These are phyloP conservation scores for Paecilomyces sp. DNA, from an alignment of 2,329 filamentous ascomycete species.

Conservation along the genomic window DNA sequence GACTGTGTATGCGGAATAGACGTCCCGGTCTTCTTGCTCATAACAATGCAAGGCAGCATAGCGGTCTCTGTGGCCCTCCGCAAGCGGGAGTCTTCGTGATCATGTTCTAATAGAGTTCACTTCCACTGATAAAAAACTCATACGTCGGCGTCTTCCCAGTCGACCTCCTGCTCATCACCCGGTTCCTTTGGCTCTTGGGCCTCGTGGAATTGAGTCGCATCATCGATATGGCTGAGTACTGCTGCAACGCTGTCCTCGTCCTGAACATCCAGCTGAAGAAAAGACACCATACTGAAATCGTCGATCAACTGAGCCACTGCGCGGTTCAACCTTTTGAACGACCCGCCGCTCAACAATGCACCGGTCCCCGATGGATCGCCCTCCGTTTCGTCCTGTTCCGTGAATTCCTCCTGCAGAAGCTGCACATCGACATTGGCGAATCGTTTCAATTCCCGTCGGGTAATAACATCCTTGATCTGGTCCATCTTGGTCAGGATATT, in stretches of 20 bases:
- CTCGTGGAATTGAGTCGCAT: constrained; percentile 88
- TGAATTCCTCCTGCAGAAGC: constrained; percentile 62
- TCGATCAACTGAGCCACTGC: constrained; percentile 90
- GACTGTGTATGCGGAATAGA: too few relatives aligned
- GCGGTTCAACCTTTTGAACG: constrained; percentile 75
- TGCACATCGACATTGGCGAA: constrained; percentile 82
- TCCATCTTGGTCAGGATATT: constrained; percentile 99
- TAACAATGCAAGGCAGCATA: too few relatives aligned
- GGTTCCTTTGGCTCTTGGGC: constrained; percentile 86
- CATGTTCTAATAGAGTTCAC: background rate
- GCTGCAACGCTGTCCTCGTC: constrained; percentile 84
- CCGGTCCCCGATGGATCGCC: constrained; percentile 59
- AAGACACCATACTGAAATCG: constrained; percentile 97
- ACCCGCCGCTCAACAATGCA: constrained; percentile 69
- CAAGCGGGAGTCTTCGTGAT: constrained; percentile 8
- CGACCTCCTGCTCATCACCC: constrained; percentile 54
- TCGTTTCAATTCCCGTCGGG: constrained; percentile 78
- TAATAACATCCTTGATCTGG: constrained; percentile 80
- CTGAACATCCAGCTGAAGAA: constrained; percentile 79
- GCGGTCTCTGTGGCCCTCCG: background rate
- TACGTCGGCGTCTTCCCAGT: constrained; percentile 36
- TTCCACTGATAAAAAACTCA: constrained; percentile 2
- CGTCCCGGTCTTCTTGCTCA: too few relatives aligned
- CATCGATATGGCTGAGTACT: constrained; percentile 86
- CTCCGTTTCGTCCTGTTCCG: constrained; percentile 46